A percentile compares a stretch with the other conserved stretches of the same genome.
Evolutionary conservation across 768 basidiomycete genomes (phyloP).

Genomic region (Phylloporus sp.): DNA sequence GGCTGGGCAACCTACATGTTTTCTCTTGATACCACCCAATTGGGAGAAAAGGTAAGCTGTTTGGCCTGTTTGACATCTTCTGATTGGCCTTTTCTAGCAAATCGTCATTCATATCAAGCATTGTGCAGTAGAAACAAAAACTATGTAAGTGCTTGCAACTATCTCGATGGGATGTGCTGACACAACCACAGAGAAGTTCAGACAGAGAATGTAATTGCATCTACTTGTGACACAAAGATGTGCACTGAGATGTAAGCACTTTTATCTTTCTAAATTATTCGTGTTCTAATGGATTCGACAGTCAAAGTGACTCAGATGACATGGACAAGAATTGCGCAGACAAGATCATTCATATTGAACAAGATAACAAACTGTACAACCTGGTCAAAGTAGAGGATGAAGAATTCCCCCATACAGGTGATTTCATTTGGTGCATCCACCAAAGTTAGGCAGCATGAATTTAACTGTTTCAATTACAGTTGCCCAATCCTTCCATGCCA

Average conservation of each 20-base stretch:
- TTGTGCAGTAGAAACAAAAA: neutral
- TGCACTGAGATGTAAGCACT: too few species aligned
- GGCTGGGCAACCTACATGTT: neutral
- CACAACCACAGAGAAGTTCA: neutral
- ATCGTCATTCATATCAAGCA: neutral
- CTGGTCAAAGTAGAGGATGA: too few species aligned
- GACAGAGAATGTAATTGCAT: neutral
- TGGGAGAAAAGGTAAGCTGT: neutral
- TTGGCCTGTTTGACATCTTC: too few species aligned
- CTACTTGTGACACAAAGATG: too few species aligned
- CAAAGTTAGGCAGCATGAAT: too few species aligned
- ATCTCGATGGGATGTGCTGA: too few species aligned
- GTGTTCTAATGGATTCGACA: too few species aligned
- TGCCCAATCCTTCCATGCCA: neutral
- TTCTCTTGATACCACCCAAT: neutral
- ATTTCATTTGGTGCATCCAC: neutral
- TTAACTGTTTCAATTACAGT: neutral
- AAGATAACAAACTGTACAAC: too few species aligned
- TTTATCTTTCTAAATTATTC: too few species aligned
- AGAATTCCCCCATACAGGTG: neutral
- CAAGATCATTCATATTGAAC: too few species aligned
- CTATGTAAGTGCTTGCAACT: neutral
- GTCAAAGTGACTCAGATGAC: too few species aligned
- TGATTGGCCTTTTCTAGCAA: neutral
- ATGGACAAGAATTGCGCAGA: too few species aligned